Evolutionary conservation across 495 filamentous ascomycete species (phyloP).

Genomic region (Neurospora sp.): DNA sequence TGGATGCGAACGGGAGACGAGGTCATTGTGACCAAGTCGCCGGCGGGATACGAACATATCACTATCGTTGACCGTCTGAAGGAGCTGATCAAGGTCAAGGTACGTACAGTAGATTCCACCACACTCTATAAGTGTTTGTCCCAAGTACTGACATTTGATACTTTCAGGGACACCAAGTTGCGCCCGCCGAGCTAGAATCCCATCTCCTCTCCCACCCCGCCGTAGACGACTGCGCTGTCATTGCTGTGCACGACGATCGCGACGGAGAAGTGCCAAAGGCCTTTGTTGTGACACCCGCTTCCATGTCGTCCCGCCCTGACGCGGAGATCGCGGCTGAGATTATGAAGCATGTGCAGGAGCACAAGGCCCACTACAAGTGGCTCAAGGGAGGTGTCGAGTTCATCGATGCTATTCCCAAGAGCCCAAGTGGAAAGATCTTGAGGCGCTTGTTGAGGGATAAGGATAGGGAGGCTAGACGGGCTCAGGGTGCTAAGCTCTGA

Average conservation of each 20-base stretch:
- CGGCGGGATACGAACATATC: slow-evolving; percentile 63
- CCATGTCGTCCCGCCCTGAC: slow-evolving; percentile 45
- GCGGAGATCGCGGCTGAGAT: slow-evolving; percentile 50
- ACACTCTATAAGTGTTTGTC: not conserved
- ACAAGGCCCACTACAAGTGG: slow-evolving; percentile 86
- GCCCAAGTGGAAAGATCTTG: slow-evolving; percentile 87
- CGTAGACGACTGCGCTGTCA: slow-evolving; percentile 78
- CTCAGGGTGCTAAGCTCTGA: slow-evolving; percentile 45
- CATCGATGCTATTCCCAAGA: slow-evolving; percentile 69
- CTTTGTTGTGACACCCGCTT: slow-evolving; percentile 65
- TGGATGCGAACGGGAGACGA: slow-evolving; percentile 88
- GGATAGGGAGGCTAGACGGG: slow-evolving; percentile 59
- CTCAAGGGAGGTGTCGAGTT: slow-evolving; percentile 79
- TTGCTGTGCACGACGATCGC: slow-evolving; percentile 62
- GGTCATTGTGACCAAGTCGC: slow-evolving; percentile 54
- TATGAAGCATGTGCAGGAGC: slow-evolving; percentile 63
- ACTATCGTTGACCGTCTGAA: slow-evolving; percentile 85
- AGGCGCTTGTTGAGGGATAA: slow-evolving; percentile 68
- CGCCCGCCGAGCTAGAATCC: slow-evolving; percentile 83
- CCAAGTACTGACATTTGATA: not conserved
- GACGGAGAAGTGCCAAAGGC: slow-evolving; percentile 84
- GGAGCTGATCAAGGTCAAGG: slow-evolving; percentile 91
- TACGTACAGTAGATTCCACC: slow-evolving; percentile 22
- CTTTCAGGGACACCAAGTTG: slow-evolving; percentile 72
- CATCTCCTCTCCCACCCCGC: slow-evolving; percentile 73